Percentiles rank a stretch among this genome's conserved stretches.
These are phyloP conservation scores for Kluyveromyces dobzhanskii DNA, from an alignment of 805 yeast species.

Conservation along the genomic window DNA sequence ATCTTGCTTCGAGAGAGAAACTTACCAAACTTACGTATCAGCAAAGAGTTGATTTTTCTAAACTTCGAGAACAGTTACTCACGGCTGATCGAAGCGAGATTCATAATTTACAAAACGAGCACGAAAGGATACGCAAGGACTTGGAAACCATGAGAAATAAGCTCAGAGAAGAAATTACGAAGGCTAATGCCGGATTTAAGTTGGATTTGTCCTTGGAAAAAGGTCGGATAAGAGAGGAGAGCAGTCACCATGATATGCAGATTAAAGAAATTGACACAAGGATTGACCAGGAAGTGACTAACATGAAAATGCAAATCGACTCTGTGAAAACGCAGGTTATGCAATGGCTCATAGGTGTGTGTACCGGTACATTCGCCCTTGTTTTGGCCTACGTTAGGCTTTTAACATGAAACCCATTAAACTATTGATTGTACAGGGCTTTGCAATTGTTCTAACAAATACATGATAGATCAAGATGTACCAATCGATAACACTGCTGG, in stretches of 20 bases:
- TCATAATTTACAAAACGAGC: slow-evolving; percentile 73
- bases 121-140: slow-evolving; percentile 75
- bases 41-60: slow-evolving; percentile 94
- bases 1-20: slow-evolving; percentile 78
- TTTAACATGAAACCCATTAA: slow-evolving; percentile 46
- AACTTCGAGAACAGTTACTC: slow-evolving; percentile 84
- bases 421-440: too few species aligned
- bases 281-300: slow-evolving; percentile 90
- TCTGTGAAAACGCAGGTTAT: slow-evolving; percentile 92
- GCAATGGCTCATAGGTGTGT: slow-evolving; percentile 98
- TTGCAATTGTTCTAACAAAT: too few species aligned
- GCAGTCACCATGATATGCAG: slow-evolving; percentile 84
- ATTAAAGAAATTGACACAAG: slow-evolving; percentile 92
- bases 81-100: slow-evolving; percentile 83
- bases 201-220: slow-evolving; percentile 88
- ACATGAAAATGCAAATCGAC: slow-evolving; percentile 92
- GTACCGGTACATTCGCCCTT: slow-evolving; percentile 95
- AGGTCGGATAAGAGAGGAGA: slow-evolving; percentile 91
- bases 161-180: slow-evolving; percentile 85
- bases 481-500: not conserved
- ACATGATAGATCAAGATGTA: not conserved
- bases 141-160: slow-evolving; percentile 78
- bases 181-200: slow-evolving; percentile 81
- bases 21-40: slow-evolving; percentile 82
- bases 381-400: slow-evolving; percentile 86